Evolutionary conservation across 2,329 filamentous ascomycete genomes (phyloP).

Genomic region (Fusarium papillatum): DNA sequence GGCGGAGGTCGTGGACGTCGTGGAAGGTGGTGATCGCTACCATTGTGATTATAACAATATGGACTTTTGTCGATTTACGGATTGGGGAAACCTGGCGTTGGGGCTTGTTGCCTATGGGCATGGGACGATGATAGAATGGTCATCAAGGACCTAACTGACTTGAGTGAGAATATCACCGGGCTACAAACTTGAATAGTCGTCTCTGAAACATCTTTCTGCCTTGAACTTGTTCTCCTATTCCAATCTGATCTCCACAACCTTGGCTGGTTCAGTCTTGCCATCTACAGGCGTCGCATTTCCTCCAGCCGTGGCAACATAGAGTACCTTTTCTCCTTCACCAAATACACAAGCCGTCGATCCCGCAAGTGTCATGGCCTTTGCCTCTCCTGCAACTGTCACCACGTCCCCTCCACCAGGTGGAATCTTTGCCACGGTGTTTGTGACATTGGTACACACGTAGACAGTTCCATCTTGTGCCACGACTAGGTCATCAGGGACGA

Average conservation of each 20-base stretch:
- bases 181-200: constrained; percentile 13
- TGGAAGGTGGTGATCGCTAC: constrained; percentile 37
- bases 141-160: constrained; percentile 18
- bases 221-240: background rate
- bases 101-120: constrained; percentile 38
- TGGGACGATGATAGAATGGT: constrained; percentile 37
- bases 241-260: constrained; percentile 31
- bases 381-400: constrained; percentile 17
- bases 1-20: constrained; percentile 44
- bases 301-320: constrained; percentile 35
- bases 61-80: constrained; percentile 39
- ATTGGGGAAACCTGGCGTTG: constrained; percentile 44
- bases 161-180: constrained; percentile 13
- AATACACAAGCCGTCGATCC: constrained; percentile 35
- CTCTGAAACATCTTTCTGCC: constrained; percentile 5
- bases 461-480: constrained; percentile 34
- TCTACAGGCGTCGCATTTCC: constrained; percentile 26
- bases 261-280: constrained; percentile 37
- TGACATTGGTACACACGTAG: constrained; percentile 35
- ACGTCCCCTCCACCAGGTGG: constrained; percentile 1
- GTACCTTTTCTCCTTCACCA: constrained; percentile 7
- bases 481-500: constrained; percentile 34
- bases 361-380: constrained; percentile 14
- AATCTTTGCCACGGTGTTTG: constrained; percentile 32
- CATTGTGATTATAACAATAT: background rate